Conservation (phyloP, 805 yeast genomes). For the Candida sanyiensis region DNA sequence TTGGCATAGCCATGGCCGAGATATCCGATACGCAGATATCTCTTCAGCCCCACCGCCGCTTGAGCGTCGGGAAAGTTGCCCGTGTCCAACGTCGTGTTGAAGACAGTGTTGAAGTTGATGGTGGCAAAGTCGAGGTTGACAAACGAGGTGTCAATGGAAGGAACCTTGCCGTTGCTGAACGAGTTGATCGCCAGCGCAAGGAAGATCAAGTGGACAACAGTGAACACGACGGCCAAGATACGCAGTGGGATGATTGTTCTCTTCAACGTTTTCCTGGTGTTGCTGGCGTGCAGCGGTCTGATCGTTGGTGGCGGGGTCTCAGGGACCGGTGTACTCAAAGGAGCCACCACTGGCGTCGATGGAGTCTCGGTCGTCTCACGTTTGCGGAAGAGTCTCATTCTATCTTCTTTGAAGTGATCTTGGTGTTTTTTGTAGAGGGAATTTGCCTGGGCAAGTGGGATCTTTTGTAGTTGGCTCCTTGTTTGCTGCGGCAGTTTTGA, state of each 20-base stretch:
- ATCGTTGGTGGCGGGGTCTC: no score
- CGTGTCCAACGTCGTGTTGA: background rate
- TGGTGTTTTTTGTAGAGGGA: no score
- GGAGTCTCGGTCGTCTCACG: no score
- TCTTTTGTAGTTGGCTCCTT: no score
- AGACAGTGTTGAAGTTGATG: constrained; percentile 2
- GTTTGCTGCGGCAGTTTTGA: no score
- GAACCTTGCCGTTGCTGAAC: background rate
- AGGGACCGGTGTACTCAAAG: no score
- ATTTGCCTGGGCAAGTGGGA: no score
- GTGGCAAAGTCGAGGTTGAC: background rate
- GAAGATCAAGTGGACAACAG: background rate
- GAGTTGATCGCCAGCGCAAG: constrained; percentile 3
- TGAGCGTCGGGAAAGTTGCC: constrained; percentile 2
- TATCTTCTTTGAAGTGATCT: no score
- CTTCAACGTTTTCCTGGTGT: no score
- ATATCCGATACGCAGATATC: constrained; percentile 3
- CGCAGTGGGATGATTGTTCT: constrained; percentile 1
- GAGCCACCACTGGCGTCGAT: no score
- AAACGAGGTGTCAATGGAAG: background rate
- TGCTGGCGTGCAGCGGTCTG: no score
- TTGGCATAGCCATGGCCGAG: constrained; percentile 2
- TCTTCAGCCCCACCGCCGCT: background rate
- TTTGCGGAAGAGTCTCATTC: no score
- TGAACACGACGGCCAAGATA: background rate